Percentiles rank a stretch among this genome's conserved stretches.
phyloP scores from a whole-genome alignment of 257 asterid species.

The Salvia hispanica region DNA sequence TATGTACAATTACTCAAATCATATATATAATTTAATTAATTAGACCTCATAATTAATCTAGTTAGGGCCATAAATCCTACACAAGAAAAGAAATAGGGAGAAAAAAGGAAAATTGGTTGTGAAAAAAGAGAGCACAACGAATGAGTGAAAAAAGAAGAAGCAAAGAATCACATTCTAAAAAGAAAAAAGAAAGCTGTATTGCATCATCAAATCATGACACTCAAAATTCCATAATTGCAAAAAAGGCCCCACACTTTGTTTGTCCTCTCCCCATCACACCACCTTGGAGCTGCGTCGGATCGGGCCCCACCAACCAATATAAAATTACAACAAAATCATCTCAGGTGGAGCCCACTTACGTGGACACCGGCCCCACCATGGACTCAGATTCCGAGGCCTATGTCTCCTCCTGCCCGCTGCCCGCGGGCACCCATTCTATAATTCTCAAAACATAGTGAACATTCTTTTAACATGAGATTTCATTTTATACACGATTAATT shows the following conservation, averaged over 20 bases:
- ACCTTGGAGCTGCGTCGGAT: slow-evolving; percentile 58
- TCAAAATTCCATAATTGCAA: slow-evolving; percentile 33
- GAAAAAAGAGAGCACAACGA: slow-evolving; percentile 9
- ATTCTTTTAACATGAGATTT: too few species aligned
- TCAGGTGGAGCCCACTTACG: slow-evolving; percentile 33
- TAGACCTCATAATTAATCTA: not conserved
- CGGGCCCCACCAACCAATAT: slow-evolving; percentile 35
- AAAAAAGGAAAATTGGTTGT: not conserved
- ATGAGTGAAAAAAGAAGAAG: not conserved
- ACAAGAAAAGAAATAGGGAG: not conserved
- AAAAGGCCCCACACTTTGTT: slow-evolving; percentile 37
- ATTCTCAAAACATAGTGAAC: too few species aligned
- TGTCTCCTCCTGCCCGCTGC: slow-evolving; percentile 50
- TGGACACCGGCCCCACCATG: slow-evolving; percentile 14
- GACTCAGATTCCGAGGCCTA: slow-evolving; percentile 48
- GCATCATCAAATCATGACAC: slow-evolving; percentile 23
- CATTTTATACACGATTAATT: too few species aligned
- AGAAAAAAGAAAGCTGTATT: slow-evolving; percentile 1
- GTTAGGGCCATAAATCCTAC: not conserved
- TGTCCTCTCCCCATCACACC: slow-evolving; percentile 47
- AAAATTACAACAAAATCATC: slow-evolving; percentile 26
- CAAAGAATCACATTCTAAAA: not conserved
- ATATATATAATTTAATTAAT: not conserved
- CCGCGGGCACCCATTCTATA: slow-evolving; percentile 58
- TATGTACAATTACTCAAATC: too few species aligned